Evolutionary conservation across 306 rosid species (phyloP).

Genomic region (Acacia melanoxylon): DNA sequence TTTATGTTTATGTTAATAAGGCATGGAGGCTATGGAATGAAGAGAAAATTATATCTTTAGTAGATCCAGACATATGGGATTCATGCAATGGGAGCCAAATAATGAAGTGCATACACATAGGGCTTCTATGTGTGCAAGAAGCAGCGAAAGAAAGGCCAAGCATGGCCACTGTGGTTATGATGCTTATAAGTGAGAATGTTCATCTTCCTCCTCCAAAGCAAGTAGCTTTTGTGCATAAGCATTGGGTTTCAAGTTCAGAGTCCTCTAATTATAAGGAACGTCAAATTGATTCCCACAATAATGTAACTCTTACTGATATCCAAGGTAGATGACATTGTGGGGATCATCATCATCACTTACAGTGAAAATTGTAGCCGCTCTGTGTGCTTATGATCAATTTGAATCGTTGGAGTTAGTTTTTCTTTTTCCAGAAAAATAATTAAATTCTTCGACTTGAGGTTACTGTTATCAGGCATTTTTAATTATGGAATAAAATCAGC

Average conservation of each 20-base stretch:
- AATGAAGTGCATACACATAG: constrained; percentile 44
- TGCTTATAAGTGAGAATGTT: constrained; percentile 44
- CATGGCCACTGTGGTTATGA: constrained; percentile 31
- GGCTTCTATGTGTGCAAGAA: constrained; percentile 48
- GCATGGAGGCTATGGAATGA: constrained; percentile 50
- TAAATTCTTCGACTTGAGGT: neutral
- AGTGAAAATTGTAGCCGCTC: neutral
- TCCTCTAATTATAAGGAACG: constrained; percentile 28
- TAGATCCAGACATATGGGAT: constrained; percentile 32
- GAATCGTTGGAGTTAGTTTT: neutral
- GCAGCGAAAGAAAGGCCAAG: constrained; percentile 39
- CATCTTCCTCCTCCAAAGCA: constrained; percentile 45
- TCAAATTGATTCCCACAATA: constrained; percentile 26
- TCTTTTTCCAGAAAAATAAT: neutral
- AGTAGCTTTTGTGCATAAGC: constrained; percentile 38
- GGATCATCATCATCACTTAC: neutral
- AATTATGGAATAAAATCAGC: neutral
- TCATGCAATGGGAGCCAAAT: constrained; percentile 29
- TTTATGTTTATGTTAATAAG: constrained; percentile 15
- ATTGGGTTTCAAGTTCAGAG: constrained; percentile 22
- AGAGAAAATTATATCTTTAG: constrained; percentile 17
- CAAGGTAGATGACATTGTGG: constrained; percentile 28
- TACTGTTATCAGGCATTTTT: neutral
- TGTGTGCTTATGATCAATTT: neutral
- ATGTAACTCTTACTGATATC: constrained; percentile 35